Conservation (phyloP, 2,329 filamentous ascomycete genomes). For the Xylariaceae sp. region DNA sequence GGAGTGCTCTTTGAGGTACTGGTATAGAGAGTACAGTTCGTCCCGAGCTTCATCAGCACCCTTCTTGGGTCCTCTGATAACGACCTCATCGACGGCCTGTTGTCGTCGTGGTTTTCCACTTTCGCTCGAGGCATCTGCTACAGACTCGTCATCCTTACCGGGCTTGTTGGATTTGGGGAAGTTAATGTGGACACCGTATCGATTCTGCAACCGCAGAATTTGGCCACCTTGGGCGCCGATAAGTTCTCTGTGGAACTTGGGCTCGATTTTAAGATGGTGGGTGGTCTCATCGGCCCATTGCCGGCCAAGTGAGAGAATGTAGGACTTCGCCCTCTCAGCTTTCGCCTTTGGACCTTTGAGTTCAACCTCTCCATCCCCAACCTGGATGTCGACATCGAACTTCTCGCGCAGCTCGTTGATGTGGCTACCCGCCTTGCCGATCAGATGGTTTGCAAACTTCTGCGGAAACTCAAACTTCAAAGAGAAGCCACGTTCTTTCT, state of each 20-base stretch:
- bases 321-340: slow-evolving; percentile 75
- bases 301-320: slow-evolving; percentile 73
- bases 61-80: slow-evolving; percentile 84
- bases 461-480: slow-evolving; percentile 88
- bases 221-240: slow-evolving; percentile 84
- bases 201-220: slow-evolving; percentile 85
- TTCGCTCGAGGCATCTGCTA: slow-evolving; percentile 64
- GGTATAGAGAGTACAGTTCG: slow-evolving; percentile 80
- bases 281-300: slow-evolving; percentile 88
- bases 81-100: slow-evolving; percentile 82
- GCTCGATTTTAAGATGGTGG: slow-evolving; percentile 80
- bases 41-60: slow-evolving; percentile 89
- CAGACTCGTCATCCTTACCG: slow-evolving; percentile 62
- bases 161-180: slow-evolving; percentile 70
- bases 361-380: slow-evolving; percentile 90
- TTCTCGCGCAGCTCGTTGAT: slow-evolving; percentile 61
- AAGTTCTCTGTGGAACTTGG: slow-evolving; percentile 88
- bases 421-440: slow-evolving; percentile 62
- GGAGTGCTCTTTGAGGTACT: slow-evolving; percentile 86
- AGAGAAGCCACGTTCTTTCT: slow-evolving; percentile 86
- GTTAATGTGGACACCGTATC: slow-evolving; percentile 87
- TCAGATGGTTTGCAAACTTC: slow-evolving; percentile 83
- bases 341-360: slow-evolving; percentile 95
- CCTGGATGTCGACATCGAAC: slow-evolving; percentile 72
- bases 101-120: slow-evolving; percentile 57